Percentiles rank a stretch among this genome's conserved stretches.
These are phyloP conservation scores for Rhizopogon salebrosus DNA, from an alignment of 768 basidiomycete genomes.

Conservation along the genomic window DNA sequence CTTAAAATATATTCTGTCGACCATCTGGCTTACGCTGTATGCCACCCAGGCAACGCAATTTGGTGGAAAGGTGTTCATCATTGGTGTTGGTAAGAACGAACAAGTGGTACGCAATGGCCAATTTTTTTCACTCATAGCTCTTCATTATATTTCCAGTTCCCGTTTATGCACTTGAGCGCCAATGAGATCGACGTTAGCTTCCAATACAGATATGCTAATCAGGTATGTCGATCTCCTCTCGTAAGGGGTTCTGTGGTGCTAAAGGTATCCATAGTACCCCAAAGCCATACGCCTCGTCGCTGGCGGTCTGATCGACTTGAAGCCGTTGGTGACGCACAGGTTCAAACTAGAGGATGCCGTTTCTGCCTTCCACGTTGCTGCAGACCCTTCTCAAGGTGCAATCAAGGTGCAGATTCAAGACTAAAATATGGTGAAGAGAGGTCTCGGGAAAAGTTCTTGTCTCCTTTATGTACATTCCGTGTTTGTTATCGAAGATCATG, in stretches of 20 bases:
- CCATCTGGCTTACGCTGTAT: neutral
- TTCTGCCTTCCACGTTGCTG: constrained; percentile 74
- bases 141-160: constrained; percentile 38
- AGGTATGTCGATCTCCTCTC: constrained; percentile 25
- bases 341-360: constrained; percentile 70
- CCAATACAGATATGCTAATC: constrained; percentile 66
- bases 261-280: constrained; percentile 48
- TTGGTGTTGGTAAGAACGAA: constrained; percentile 64
- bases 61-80: constrained; percentile 65
- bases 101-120: constrained; percentile 34
- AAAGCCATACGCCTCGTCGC: constrained; percentile 82
- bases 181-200: constrained; percentile 68
- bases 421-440: constrained; percentile 15
- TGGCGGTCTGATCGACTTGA: constrained; percentile 63
- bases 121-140: neutral
- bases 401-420: constrained; percentile 68
- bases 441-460: neutral
- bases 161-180: constrained; percentile 68
- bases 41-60: constrained; percentile 50
- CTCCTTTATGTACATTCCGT: neutral
- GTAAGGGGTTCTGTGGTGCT: neutral
- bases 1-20: neutral
- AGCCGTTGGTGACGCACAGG: constrained; percentile 76
- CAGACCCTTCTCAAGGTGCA: constrained; percentile 60
- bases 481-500: neutral